Percentiles rank a stretch among this genome's conserved stretches.
phyloP scores from a whole-genome alignment of 352 stramenopile species.

The Globisporangium acanthophoron region DNA sequence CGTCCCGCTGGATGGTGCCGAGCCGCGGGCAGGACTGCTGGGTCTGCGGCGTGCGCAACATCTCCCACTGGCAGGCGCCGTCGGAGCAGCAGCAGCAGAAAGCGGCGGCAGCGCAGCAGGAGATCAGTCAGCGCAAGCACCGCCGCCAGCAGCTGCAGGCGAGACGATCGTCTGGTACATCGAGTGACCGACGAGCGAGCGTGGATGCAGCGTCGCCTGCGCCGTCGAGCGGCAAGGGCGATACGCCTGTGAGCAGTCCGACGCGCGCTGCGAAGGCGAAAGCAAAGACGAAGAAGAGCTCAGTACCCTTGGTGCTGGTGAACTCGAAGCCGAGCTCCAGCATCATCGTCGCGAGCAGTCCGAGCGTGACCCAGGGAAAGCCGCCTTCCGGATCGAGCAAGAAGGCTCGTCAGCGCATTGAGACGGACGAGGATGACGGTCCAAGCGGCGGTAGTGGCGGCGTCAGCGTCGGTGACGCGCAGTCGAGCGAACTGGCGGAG shows the following conservation, averaged over 20 bases:
- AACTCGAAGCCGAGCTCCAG: background rate
- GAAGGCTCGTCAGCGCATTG: slow-evolving; percentile 5
- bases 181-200: background rate
- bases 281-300: slow-evolving; percentile 7
- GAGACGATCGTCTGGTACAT: background rate
- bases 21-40: slow-evolving; percentile 53
- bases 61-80: slow-evolving; percentile 50
- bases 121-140: slow-evolving; percentile 10
- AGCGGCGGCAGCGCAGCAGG: slow-evolving; percentile 9
- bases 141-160: background rate
- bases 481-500: slow-evolving; percentile 26
- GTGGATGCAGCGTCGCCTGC: background rate
- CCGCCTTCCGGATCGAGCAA: slow-evolving; percentile 7
- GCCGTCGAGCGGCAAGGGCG: background rate
- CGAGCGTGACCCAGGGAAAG: slow-evolving; percentile 5
- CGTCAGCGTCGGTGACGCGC: background rate
- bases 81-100: slow-evolving; percentile 32
- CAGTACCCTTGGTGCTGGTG: background rate
- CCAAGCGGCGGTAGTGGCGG: slow-evolving; percentile 4
- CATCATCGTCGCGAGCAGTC: background rate
- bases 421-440: slow-evolving; percentile 18
- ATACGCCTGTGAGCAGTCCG: slow-evolving; percentile 2
- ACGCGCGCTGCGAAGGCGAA: slow-evolving; percentile 8
- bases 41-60: slow-evolving; percentile 74
- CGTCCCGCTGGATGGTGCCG: slow-evolving; percentile 63